Base-by-base conservation (phyloP, 768 basidiomycete genomes). In the Gymnopilus junonius region DNA sequence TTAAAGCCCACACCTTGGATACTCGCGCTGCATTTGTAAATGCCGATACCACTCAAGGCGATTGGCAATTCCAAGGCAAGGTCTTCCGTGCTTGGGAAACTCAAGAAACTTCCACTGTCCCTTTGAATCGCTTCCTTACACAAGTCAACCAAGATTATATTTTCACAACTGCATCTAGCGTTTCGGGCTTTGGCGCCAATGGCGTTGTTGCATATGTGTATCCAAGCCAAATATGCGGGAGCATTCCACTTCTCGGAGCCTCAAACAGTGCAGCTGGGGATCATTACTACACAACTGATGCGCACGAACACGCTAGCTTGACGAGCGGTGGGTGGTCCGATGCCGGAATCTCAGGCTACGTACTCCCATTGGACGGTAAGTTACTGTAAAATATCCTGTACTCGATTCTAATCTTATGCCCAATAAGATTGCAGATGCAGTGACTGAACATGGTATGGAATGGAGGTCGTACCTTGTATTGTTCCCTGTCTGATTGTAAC, bases 31-130 rank as follows among this genome's bases (percentile, higher is more conserved):
- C 42, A 15, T 62, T 62, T 21, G 61, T 55, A 2, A 62, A 46
- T 42, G 61, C 61, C 4, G 54, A 45, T 12, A 62, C 40, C 15
- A 62, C 51, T 1, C 51, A 53, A 25, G 53, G 43, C 2, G 61
- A 62, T n/a, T 62, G 54, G 31, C 31, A 62, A 25, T 53, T 62
- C 43, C 61, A 62, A 55, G 61, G 61, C 8, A 54, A 62, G 14
- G 34, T 55, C 21, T 62, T 62, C 61, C 53, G 40, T 23, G 61
- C 53, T 32, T 62, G 61, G 61, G 34, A 55, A 25, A 25, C 53
- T 15, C 42, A 42, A 14, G 42, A 55, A n/a, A 12, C 42, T 3
- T 34, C 42, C 23, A 62, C 54, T 8, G 61, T 62, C 5, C 54
- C 61, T 15, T 42, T 62, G 35, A 39, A 39, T 27, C 54, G 54